Evolutionary conservation across 1,284 basidiomycete species (phyloP).

Genomic region (Leccinum variabile): DNA sequence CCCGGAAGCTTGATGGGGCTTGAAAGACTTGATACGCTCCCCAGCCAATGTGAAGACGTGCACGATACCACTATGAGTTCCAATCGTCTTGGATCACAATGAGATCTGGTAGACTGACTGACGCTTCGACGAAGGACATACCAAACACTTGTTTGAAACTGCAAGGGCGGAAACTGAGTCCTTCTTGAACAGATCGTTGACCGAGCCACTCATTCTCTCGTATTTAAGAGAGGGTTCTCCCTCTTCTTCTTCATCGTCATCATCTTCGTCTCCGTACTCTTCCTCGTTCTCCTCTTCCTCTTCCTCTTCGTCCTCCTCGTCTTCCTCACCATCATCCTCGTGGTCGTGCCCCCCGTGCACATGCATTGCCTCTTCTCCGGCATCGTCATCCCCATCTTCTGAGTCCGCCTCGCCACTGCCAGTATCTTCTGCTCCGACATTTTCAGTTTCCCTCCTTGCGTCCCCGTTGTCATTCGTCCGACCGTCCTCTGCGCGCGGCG

Average conservation of each 20-base stretch:
- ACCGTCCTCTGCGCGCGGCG: background rate
- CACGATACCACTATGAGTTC: slow-evolving; percentile 90
- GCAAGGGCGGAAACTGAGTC: slow-evolving; percentile 86
- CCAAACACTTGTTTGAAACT: slow-evolving; percentile 75
- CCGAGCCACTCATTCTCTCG: slow-evolving; percentile 72
- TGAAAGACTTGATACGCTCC: slow-evolving; percentile 85
- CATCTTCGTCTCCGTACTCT: slow-evolving; percentile 49
- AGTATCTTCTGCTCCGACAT: slow-evolving; percentile 1
- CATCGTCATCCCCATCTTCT: slow-evolving; percentile 9
- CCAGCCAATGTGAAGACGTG: slow-evolving; percentile 84
- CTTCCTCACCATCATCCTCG: slow-evolving; percentile 26
- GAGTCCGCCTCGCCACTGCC: slow-evolving; percentile 10
- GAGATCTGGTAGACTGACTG: slow-evolving; percentile 7
- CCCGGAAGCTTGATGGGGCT: slow-evolving; percentile 90
- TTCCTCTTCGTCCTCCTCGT: slow-evolving; percentile 33
- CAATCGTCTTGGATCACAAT: slow-evolving; percentile 61
- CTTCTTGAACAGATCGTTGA: slow-evolving; percentile 82
- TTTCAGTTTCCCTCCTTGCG: slow-evolving; percentile 3
- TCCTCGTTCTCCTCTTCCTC: slow-evolving; percentile 37
- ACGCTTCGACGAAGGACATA: slow-evolving; percentile 38
- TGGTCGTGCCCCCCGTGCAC: slow-evolving; percentile 1
- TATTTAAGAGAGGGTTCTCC: slow-evolving; percentile 93
- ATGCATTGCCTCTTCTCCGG: slow-evolving; percentile 4
- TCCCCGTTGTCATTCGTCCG: slow-evolving; percentile 24
- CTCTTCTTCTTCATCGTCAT: slow-evolving; percentile 63